Percentiles rank a stretch among this genome's conserved stretches.
These are phyloP conservation scores for Bipolaris bicolor DNA, from an alignment of 2,329 filamentous ascomycete species.

Conservation along the genomic window DNA sequence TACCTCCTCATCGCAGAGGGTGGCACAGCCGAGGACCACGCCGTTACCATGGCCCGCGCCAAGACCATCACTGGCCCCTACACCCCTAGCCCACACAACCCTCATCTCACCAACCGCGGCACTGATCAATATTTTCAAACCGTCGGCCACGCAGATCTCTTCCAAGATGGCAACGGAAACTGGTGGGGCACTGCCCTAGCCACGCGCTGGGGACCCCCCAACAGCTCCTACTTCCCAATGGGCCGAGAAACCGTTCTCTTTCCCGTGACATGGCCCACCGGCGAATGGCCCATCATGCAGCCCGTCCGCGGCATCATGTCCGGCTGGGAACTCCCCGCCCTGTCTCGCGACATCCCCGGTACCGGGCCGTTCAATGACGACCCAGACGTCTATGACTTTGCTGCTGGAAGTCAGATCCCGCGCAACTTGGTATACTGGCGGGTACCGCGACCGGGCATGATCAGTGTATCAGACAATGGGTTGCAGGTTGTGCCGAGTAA, in stretches of 20 bases:
- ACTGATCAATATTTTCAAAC: slow-evolving; percentile 47
- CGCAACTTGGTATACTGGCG: slow-evolving; percentile 62
- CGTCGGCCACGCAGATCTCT: slow-evolving; percentile 39
- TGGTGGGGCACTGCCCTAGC: slow-evolving; percentile 39
- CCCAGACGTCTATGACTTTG: slow-evolving; percentile 56
- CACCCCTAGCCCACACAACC: slow-evolving; percentile 41
- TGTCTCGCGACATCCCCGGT: slow-evolving; percentile 46
- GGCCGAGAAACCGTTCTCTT: slow-evolving; percentile 36
- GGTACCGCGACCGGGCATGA: slow-evolving; percentile 3
- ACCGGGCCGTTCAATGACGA: slow-evolving; percentile 49
- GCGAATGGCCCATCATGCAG: slow-evolving; percentile 54
- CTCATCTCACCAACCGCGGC: slow-evolving; percentile 43
- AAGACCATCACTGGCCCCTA: slow-evolving; percentile 46
- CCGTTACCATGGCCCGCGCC: slow-evolving; percentile 46
- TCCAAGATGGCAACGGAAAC: slow-evolving; percentile 29
- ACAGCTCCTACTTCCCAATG: slow-evolving; percentile 26
- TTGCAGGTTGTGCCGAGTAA: slow-evolving; percentile 52
- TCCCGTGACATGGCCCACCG: slow-evolving; percentile 33
- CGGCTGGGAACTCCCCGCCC: slow-evolving; percentile 49
- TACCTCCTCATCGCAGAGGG: slow-evolving; percentile 46
- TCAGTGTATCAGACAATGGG: slow-evolving; percentile 13
- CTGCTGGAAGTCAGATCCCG: slow-evolving; percentile 52
- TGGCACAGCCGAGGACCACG: slow-evolving; percentile 44
- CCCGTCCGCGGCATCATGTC: slow-evolving; percentile 53
- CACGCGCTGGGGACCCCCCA: slow-evolving; percentile 23